Evolutionary conservation across 2,329 filamentous ascomycete genomes (phyloP).

Genomic region (Pseudohalonectria lignicola): DNA sequence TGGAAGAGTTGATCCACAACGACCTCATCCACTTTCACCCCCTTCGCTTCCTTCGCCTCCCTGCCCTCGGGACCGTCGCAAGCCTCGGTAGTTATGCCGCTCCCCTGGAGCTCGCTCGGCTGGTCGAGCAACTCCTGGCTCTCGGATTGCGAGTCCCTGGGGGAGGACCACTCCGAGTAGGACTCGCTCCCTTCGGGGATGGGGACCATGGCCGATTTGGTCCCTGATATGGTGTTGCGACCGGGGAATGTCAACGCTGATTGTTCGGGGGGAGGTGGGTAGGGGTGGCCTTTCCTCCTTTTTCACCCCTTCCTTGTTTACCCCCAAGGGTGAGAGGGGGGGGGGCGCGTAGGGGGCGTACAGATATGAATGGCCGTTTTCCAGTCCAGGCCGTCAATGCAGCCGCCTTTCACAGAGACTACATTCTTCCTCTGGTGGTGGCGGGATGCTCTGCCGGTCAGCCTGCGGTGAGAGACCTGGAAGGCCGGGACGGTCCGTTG

Average conservation of each 20-base stretch:
- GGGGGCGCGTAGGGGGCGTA: too few species aligned
- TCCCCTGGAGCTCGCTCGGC: constrained; percentile 13
- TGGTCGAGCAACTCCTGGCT: constrained; percentile 37
- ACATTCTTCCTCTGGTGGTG: constrained; percentile 41
- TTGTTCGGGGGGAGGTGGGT: too few species aligned
- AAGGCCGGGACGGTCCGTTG: too few species aligned
- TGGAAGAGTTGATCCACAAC: too few species aligned
- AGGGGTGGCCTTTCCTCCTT: too few species aligned
- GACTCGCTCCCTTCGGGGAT: constrained; percentile 54
- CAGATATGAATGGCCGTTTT: constrained; percentile 53
- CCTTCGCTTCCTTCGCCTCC: background rate
- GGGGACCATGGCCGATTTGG: constrained; percentile 54
- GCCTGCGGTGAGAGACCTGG: background rate
- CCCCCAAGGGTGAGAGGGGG: too few species aligned
- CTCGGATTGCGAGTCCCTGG: constrained; percentile 28
- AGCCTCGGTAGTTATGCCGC: background rate
- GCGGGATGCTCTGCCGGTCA: background rate
- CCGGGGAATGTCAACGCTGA: too few species aligned
- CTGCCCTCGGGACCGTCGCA: background rate
- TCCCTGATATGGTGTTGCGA: constrained; percentile 21
- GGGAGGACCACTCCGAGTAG: constrained; percentile 40
- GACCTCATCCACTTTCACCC: too few species aligned
- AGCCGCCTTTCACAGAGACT: constrained; percentile 57
- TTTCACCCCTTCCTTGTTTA: too few species aligned
- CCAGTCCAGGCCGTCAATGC: constrained; percentile 53